Conservation (phyloP, 1,284 basidiomycete species). For the Somion occarium region DNA sequence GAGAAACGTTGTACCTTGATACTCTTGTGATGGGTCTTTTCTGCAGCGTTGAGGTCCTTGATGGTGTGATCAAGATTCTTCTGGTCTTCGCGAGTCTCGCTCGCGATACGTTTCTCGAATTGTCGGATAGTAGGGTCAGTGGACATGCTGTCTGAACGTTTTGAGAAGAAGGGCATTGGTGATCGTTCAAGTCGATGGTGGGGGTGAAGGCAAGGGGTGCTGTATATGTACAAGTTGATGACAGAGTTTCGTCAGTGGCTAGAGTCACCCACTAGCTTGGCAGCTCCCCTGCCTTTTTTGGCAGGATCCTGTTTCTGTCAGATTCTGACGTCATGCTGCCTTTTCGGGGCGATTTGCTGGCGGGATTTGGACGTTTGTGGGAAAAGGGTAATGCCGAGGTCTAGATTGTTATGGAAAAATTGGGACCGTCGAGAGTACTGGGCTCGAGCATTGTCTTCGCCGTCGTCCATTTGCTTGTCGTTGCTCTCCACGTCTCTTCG, state of each 20-base stretch:
- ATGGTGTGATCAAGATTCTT: slow-evolving; percentile 38
- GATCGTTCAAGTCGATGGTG: slow-evolving; percentile 1
- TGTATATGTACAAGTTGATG: neutral
- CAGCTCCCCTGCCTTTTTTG: too few species aligned
- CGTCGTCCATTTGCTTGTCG: too few species aligned
- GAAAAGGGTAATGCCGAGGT: too few species aligned
- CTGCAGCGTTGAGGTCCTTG: slow-evolving; percentile 42
- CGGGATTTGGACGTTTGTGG: too few species aligned
- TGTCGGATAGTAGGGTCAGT: slow-evolving; percentile 32
- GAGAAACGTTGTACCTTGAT: slow-evolving; percentile 34
- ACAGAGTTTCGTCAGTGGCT: neutral
- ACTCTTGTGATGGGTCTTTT: slow-evolving; percentile 42
- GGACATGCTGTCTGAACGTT: slow-evolving; percentile 14
- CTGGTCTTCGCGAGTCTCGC: slow-evolving; percentile 45
- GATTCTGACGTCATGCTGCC: too few species aligned
- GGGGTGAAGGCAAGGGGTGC: neutral
- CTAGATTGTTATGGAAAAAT: too few species aligned
- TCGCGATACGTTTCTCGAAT: slow-evolving; percentile 40
- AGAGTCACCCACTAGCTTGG: too few species aligned
- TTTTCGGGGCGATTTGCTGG: too few species aligned
- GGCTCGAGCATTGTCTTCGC: too few species aligned
- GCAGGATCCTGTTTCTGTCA: too few species aligned
- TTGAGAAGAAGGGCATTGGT: slow-evolving; percentile 24
- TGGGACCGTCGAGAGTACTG: too few species aligned
- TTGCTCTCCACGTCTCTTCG: too few species aligned